Evolutionary conservation across 2,329 filamentous ascomycete species (phyloP).

Genomic region (Aspergillus proliferans): DNA sequence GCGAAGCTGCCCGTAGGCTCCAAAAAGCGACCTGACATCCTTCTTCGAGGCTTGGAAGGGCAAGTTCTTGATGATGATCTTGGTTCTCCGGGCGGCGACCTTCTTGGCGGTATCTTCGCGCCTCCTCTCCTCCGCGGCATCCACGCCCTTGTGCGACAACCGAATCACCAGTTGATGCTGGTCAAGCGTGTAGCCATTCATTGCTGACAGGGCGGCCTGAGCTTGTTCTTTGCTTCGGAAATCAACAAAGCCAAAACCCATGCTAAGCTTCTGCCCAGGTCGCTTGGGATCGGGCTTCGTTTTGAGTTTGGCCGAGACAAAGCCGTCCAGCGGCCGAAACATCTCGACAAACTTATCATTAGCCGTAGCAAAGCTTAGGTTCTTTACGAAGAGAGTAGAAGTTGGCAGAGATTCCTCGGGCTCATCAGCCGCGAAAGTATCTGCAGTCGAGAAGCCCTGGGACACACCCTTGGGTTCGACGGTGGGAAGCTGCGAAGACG

Average conservation of each 20-base stretch:
- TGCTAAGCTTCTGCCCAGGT: conserved; percentile 79
- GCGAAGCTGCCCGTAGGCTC: conserved; percentile 83
- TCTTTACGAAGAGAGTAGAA: conserved; percentile 85
- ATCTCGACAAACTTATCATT: conserved; percentile 67
- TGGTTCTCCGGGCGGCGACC: conserved; percentile 67
- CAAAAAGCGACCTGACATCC: conserved; percentile 78
- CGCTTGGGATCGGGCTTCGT: conserved; percentile 91
- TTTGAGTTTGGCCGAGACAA: conserved; percentile 83
- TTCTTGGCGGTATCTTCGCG: conserved; percentile 81
- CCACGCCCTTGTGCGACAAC: conserved; percentile 76
- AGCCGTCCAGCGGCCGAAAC: conserved; percentile 78
- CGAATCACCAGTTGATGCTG: conserved; percentile 79
- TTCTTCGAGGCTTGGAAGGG: conserved; percentile 94
- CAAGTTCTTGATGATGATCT: conserved; percentile 97
- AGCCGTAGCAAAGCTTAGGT: conserved; percentile 86
- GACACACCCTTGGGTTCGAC: conserved; percentile 26
- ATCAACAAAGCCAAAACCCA: conserved; percentile 95
- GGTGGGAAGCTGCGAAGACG: conserved; percentile 23
- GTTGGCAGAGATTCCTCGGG: conserved; percentile 48
- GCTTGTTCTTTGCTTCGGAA: conserved; percentile 75
- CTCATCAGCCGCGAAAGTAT: conserved; percentile 39
- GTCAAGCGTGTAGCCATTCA: conserved; percentile 85
- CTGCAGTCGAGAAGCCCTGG: conserved; percentile 38
- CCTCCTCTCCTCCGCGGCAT: conserved; percentile 80
- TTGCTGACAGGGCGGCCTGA: conserved; percentile 69